phyloP scores from a whole-genome alignment of 306 rosid species.

The Cucurbita maxima region DNA sequence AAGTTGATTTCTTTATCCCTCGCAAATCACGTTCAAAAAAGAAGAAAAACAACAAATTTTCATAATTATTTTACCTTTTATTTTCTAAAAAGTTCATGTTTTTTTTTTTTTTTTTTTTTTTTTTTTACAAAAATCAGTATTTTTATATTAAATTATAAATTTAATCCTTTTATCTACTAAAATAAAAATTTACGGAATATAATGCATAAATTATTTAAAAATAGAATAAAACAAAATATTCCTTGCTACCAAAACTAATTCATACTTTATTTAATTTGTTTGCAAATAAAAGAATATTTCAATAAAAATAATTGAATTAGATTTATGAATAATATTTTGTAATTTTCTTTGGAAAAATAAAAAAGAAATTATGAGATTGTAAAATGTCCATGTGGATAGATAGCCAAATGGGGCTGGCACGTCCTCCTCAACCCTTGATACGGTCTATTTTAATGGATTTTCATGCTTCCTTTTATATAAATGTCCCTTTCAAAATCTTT shows the following conservation, averaged over 20 bases:
- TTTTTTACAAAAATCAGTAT: no score
- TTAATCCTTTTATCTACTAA: no score
- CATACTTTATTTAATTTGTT: no score
- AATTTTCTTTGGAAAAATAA: background rate
- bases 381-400: background rate
- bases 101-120: no score
- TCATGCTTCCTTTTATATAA: background rate
- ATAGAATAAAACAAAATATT: no score
- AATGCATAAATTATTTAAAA: no score
- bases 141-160: no score
- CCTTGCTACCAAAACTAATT: no score
- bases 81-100: no score
- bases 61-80: no score
- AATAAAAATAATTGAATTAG: background rate
- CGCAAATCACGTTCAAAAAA: background rate
- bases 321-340: background rate
- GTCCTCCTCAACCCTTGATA: slow-evolving; percentile 2
- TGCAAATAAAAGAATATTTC: no score
- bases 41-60: background rate
- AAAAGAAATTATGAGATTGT: background rate
- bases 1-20: background rate
- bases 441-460: slow-evolving; percentile 1
- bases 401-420: background rate
- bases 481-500: background rate
- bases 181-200: no score